Percentiles rank a stretch among this genome's conserved stretches.
These are phyloP conservation scores for Backusella westeae DNA, from an alignment of 192 early-diverging fungal species.

Conservation along the genomic window DNA sequence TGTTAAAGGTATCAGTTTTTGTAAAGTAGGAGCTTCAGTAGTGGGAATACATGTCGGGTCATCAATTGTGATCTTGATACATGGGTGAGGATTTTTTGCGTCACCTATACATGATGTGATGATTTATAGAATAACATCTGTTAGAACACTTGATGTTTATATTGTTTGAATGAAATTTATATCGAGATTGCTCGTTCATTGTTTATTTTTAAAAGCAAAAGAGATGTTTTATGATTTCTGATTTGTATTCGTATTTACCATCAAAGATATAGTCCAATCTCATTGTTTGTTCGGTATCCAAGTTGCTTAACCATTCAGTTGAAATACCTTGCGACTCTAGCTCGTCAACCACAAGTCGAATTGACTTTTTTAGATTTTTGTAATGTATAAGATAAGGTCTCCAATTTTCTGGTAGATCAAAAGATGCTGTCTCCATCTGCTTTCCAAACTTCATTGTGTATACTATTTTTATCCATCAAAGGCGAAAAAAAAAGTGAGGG, in stretches of 20 bases:
- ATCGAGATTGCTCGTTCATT: not conserved
- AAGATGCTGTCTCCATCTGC: constrained; percentile 52
- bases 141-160: not conserved
- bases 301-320: constrained; percentile 3
- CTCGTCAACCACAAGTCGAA: constrained; percentile 57
- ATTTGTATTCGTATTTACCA: constrained; percentile 13
- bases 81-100: constrained; percentile 2
- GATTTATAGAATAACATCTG: not conserved
- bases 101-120: not conserved
- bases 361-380: constrained; percentile 60
- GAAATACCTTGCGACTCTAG: constrained; percentile 36
- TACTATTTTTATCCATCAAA: not conserved
- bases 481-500: not conserved
- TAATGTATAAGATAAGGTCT: constrained; percentile 62
- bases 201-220: not conserved
- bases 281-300: not conserved
- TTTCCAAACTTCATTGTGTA: constrained; percentile 63
- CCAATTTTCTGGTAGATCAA: constrained; percentile 59
- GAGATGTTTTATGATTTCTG: not conserved
- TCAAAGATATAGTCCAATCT: constrained; percentile 26
- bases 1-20: constrained; percentile 8
- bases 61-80: constrained; percentile 19
- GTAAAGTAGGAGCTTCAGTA: not conserved
- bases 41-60: constrained; percentile 7
- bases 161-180: not conserved